phyloP scores from a whole-genome alignment of 2,329 filamentous ascomycete genomes.

The Colletotrichum karsti region DNA sequence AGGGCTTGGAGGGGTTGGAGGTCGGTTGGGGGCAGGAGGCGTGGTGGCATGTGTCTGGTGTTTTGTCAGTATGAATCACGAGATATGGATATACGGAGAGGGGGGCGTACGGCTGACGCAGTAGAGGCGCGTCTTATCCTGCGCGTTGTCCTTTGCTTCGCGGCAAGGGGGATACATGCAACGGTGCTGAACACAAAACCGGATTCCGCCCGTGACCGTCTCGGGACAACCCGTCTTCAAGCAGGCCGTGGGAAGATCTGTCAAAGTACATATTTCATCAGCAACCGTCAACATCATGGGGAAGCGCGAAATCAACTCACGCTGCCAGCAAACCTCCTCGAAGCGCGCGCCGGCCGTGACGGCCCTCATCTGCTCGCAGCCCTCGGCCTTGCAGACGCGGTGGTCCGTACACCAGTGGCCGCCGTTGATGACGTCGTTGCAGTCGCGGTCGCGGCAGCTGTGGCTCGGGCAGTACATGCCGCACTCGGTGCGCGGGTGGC shows the following conservation, averaged over 20 bases:
- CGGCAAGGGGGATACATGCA: conserved; percentile 21
- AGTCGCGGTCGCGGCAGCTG: conserved; percentile 25
- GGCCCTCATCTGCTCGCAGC: background rate
- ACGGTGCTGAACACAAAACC: conserved; percentile 21
- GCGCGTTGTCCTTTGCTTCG: conserved; percentile 5
- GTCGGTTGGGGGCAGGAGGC: conserved; percentile 13
- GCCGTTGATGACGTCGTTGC: conserved; percentile 25
- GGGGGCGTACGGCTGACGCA: conserved; percentile 18
- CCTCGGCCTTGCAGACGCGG: conserved; percentile 28
- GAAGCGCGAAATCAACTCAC: background rate
- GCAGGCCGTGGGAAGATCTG: conserved; percentile 7
- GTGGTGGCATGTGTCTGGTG: conserved; percentile 22
- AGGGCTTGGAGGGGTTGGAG: conserved; percentile 4
- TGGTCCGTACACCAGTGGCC: conserved; percentile 31
- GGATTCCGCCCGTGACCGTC: background rate
- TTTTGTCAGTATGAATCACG: background rate
- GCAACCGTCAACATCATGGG: too few relatives aligned
- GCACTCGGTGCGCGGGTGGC: conserved; percentile 2
- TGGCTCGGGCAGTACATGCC: conserved; percentile 29
- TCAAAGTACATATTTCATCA: too few relatives aligned
- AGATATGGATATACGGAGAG: background rate
- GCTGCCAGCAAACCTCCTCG: conserved; percentile 22
- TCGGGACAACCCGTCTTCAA: background rate
- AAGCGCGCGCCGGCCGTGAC: background rate
- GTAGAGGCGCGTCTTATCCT: conserved; percentile 3